A percentile compares a stretch with the other conserved stretches of the same genome.
phyloP scores from a whole-genome alignment of 2,329 filamentous ascomycete genomes.

The Simplicillium sp. region DNA sequence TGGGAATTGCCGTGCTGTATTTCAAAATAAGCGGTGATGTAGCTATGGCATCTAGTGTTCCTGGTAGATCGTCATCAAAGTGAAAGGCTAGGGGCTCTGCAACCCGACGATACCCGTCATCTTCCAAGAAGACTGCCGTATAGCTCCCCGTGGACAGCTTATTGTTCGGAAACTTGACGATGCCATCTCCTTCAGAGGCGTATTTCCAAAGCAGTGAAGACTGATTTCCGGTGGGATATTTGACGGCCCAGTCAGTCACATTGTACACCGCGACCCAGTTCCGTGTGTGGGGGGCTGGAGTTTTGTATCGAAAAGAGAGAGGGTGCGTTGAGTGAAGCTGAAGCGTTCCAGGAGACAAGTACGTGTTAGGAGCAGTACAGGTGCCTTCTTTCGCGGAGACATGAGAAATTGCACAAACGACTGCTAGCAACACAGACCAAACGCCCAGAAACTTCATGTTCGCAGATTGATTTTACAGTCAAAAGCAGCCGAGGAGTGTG shows the following conservation, averaged over 20 bases:
- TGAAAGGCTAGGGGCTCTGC: constrained; percentile 13
- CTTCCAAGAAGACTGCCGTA: constrained; percentile 4
- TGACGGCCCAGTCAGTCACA: no score
- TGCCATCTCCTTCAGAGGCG: constrained; percentile 1
- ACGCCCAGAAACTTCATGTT: no score
- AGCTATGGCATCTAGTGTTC: background rate
- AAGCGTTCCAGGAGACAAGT: background rate
- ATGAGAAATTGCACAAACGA: no score
- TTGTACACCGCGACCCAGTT: constrained; percentile 7
- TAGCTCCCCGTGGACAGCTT: constrained; percentile 3
- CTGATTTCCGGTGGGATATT: no score
- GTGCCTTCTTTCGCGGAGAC: no score
- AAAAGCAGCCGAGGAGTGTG: no score
- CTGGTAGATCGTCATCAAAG: background rate
- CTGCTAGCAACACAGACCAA: no score
- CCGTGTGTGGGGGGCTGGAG: constrained; percentile 3
- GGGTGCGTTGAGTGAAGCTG: constrained; percentile 1
- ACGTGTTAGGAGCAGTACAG: no score
- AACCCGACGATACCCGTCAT: constrained; percentile 3
- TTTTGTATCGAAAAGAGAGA: constrained; percentile 4
- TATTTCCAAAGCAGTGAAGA: constrained; percentile 2
- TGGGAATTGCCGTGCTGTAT: constrained; percentile 2
- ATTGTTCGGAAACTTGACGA: constrained; percentile 2
- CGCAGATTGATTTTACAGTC: no score
- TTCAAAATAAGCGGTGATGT: constrained; percentile 4